Base-by-base conservation (phyloP, 2,329 filamentous ascomycete genomes). In the Trichoderma sp. region DNA sequence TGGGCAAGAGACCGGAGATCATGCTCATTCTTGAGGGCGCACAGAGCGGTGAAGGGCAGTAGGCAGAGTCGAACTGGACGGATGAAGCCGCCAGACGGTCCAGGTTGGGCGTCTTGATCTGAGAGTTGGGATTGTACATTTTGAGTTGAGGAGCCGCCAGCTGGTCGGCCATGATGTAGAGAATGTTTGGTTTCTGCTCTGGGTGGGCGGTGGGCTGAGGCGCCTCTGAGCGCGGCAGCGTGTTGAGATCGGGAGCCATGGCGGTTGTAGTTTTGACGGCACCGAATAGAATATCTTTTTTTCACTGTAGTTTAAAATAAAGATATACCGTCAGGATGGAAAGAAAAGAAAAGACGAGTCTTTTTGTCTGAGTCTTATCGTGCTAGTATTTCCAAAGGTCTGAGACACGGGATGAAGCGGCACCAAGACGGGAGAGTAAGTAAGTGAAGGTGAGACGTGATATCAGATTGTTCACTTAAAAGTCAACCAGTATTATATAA, bases 81-180 rank as follows among this genome's bases (percentile, higher is more conserved):
- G 94, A 92, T 73, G 89, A 89, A 75, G 91, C 89, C 2, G 95
- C 94, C 74, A 98, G 87, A 66, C 90, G 88, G 82, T 98, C 93
- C 73, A 98, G 88, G 83, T 98, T 91, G 62, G 95, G 95, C 1
- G 95, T 98, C 83, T 94, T 93, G 86, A 98, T 97, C 80, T 93
- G 92, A 1, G 94, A 97, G 67, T 92, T 86, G 60, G 91, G 88
- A 82, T 98, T 95, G 85, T 98, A 94, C 85, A 97, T 95, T 84
- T 94, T 95, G 76, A 98, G 89, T 76, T 95, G 88, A 21, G 95
- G 95, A 32, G 95, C 95, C 21, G 95, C 93, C 81, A 98, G 90
- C 84, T 98, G 95, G 83, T 98, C 95, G 70, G 95, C 95, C 94
- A 98, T 97, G 84, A 98, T 97, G 86, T 96, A 97, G 60, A 85